Evolutionary conservation across 148 eudicot species (phyloP), one percentile per base, ranked within the genome.

Genomic region (Simmondsia chinensis): DNA sequence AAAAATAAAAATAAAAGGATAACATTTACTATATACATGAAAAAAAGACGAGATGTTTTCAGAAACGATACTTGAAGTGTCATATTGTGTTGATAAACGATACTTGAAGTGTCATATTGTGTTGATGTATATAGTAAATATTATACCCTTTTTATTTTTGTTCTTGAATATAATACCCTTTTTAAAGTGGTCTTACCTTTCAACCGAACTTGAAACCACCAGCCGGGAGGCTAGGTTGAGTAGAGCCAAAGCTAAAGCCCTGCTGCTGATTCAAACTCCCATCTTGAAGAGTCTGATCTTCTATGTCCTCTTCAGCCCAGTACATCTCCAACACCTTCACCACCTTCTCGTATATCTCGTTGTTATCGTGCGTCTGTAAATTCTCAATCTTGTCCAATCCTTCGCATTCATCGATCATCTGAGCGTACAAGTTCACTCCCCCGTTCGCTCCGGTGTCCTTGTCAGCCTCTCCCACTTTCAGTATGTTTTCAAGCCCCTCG

Each of bases 401-500:
- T n/a, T 72, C 93, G 28, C 79, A 72, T 12, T 82, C 93, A 43
- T 82, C 86, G 13, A 82, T 52, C 67, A 72, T 44, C 51, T 83
- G 94, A 10, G 94, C 87, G 41, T 67, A 83, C 5, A 76, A 8
- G 46, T 83, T 79, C 23, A 79, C 59, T 24, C 73, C 87, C 2
- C 65, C 64, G 27, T 73, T 76, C 62, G 62, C 44, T 37, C 94
- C 87, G 26, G 34, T 39, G 29, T 72, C 83, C 63, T 79, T 83
- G 60, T 83, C 87, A 9, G 79, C 73, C 56, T 83, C 87, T 4
- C 94, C 94, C 25, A 83, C 83, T 48, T 79, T 83, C 35, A 83
- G 57, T 9, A 83, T 76, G 80, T 83, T 83, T 50, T 83, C 94
- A 17, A 83, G 87, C 52, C 94, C 87, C 62, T 83, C 94, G 1